These are phyloP conservation scores for Coemansia sp. DNA, from an alignment of 192 early-diverging fungal species.

Conservation along the genomic window DNA sequence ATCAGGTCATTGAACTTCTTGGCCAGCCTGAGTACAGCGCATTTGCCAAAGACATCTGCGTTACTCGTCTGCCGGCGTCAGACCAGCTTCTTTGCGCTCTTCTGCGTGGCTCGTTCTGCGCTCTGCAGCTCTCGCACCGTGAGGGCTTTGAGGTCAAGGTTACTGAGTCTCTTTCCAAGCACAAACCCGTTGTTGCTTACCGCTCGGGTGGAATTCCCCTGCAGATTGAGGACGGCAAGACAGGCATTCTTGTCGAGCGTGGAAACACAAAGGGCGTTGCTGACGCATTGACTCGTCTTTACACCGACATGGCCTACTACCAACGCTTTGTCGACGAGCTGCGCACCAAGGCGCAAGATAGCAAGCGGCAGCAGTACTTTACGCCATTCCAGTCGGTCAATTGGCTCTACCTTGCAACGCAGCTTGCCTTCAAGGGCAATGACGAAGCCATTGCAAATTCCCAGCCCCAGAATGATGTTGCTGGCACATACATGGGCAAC, in stretches of 20 bases:
- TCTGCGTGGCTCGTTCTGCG: slow-evolving; percentile 69
- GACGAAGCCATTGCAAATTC: slow-evolving; percentile 25
- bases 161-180: slow-evolving; percentile 72
- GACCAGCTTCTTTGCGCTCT: slow-evolving; percentile 79
- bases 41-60: slow-evolving; percentile 60
- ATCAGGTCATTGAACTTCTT: slow-evolving; percentile 58
- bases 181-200: slow-evolving; percentile 68
- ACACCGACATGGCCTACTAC: slow-evolving; percentile 59
- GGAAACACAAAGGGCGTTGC: slow-evolving; percentile 64
- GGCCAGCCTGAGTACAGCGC: slow-evolving; percentile 52
- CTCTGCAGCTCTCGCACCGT: slow-evolving; percentile 75
- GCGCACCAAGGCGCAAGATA: slow-evolving; percentile 53
- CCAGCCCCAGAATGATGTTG: slow-evolving; percentile 35
- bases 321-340: slow-evolving; percentile 56
- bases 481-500: slow-evolving; percentile 53
- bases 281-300: slow-evolving; percentile 60
- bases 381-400: slow-evolving; percentile 71
- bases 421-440: slow-evolving; percentile 56
- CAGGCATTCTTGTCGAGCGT: slow-evolving; percentile 68
- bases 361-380: slow-evolving; percentile 68
- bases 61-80: slow-evolving; percentile 69
- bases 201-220: slow-evolving; percentile 76
- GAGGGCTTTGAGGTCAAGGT: slow-evolving; percentile 89
- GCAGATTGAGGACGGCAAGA: slow-evolving; percentile 69
- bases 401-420: slow-evolving; percentile 72